phyloP scores from a whole-genome alignment of 2,329 filamentous ascomycete species.

The Calonectria naviculata region DNA sequence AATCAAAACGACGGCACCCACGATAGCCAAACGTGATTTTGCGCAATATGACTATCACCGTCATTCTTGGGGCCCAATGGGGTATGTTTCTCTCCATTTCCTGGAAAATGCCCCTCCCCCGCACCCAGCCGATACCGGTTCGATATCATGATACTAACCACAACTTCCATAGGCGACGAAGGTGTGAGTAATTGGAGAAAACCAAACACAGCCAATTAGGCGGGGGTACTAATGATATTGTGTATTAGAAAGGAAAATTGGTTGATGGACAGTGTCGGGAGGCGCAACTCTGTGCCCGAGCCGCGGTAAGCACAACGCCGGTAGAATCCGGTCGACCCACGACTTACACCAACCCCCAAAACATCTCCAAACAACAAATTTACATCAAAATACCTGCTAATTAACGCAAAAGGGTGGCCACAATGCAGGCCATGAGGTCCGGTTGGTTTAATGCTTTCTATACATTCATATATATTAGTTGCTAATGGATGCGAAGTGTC shows the following conservation, averaged over 20 bases:
- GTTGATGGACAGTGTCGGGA: conserved; percentile 47
- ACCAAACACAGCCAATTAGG: conserved; percentile 27
- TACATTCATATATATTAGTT: conserved; percentile 10
- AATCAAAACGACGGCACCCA: conserved; percentile 21
- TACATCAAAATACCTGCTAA: conserved; percentile 34
- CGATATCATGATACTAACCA: conserved; percentile 35
- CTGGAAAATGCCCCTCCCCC: conserved; percentile 27
- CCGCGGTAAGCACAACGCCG: conserved; percentile 42
- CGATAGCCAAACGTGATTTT: conserved; percentile 11
- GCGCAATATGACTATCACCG: conserved; percentile 42
- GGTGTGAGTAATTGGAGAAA: conserved; percentile 38
- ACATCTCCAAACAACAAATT: conserved; percentile 28
- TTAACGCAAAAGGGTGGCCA: conserved; percentile 39
- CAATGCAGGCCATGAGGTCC: conserved; percentile 34
- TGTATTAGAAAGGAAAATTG: conserved; percentile 49
- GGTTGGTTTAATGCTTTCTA: conserved; percentile 11
- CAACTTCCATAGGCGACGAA: conserved; percentile 46
- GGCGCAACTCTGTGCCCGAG: conserved; percentile 47
- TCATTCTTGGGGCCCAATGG: conserved; percentile 52
- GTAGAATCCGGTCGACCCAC: conserved; percentile 25
- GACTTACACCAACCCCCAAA: conserved; percentile 19
- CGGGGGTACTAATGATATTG: conserved; percentile 29
- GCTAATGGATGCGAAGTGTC: conserved; percentile 30
- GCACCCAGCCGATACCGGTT: conserved; percentile 33
- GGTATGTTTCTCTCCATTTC: conserved; percentile 42